phyloP scores from a whole-genome alignment of 2,329 filamentous ascomycete species.

The Ascochyta rabiei region DNA sequence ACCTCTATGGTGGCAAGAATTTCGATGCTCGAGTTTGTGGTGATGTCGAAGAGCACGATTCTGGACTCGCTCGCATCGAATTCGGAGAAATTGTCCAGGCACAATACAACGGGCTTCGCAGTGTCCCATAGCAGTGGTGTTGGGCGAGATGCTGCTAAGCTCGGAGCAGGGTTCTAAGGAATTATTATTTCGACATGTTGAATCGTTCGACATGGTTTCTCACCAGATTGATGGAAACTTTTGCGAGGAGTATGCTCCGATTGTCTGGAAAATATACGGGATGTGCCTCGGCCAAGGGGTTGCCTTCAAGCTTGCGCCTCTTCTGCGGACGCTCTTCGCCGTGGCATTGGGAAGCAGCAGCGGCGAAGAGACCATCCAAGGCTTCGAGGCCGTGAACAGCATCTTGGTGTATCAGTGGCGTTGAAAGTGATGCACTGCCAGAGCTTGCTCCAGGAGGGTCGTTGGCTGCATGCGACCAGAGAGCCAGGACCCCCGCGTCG shows the following conservation, averaged over 20 bases:
- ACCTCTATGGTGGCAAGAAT: constrained; percentile 27
- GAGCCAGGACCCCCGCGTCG: constrained; percentile 21
- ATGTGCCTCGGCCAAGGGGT: neutral
- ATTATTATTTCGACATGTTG: neutral
- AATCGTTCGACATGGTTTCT: neutral
- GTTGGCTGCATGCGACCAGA: neutral
- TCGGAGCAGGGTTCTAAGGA: neutral
- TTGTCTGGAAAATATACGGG: constrained; percentile 16
- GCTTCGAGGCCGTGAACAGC: constrained; percentile 16
- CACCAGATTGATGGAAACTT: constrained; percentile 33
- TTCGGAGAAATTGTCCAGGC: constrained; percentile 30
- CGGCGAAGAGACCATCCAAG: constrained; percentile 26
- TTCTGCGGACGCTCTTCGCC: constrained; percentile 32
- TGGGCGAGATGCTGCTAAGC: neutral
- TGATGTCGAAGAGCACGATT: constrained; percentile 26
- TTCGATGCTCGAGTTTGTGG: constrained; percentile 20
- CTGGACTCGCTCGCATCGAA: constrained; percentile 18
- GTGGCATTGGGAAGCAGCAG: constrained; percentile 1
- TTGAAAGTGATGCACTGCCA: neutral
- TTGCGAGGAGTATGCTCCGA: constrained; percentile 39
- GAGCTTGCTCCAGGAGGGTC: neutral
- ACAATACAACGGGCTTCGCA: constrained; percentile 18
- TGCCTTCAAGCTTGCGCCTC: constrained; percentile 33
- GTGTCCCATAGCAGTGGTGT: neutral
- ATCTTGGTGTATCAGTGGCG: constrained; percentile 10